phyloP scores from a whole-genome alignment of 2,329 filamentous ascomycete genomes.

The Venturia pyrina region DNA sequence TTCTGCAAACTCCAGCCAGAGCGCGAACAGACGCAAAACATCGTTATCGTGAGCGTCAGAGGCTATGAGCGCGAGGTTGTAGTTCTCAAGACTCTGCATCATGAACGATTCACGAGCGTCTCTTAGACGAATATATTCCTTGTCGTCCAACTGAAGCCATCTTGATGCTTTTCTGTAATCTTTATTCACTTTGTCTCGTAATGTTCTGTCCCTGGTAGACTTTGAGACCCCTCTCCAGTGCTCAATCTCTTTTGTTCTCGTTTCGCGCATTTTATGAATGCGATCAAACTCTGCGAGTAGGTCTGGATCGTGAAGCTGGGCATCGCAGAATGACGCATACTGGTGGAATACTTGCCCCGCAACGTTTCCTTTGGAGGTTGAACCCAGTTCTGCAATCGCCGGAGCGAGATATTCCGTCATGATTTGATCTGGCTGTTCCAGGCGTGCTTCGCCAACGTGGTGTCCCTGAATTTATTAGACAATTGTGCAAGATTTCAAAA shows the following conservation, averaged over 20 bases:
- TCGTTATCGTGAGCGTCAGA: constrained; percentile 87
- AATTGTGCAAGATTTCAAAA: neutral
- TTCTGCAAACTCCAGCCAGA: constrained; percentile 87
- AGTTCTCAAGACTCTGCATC: constrained; percentile 85
- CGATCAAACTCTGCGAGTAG: constrained; percentile 75
- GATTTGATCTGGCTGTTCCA: constrained; percentile 86
- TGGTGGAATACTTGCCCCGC: constrained; percentile 87
- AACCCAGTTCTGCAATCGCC: constrained; percentile 71
- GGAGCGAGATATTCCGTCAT: constrained; percentile 77
- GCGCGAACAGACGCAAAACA: constrained; percentile 78
- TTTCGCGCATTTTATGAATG: constrained; percentile 66
- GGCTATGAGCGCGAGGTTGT: constrained; percentile 71
- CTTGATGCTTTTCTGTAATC: constrained; percentile 64
- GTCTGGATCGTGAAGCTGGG: constrained; percentile 81
- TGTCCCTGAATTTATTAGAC: constrained; percentile 46
- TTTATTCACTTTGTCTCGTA: constrained; percentile 31
- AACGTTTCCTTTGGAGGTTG: constrained; percentile 55
- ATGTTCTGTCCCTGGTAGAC: constrained; percentile 21
- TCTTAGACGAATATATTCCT: constrained; percentile 71
- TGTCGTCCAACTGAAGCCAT: constrained; percentile 84
- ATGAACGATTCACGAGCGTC: constrained; percentile 72
- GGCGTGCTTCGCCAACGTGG: constrained; percentile 76
- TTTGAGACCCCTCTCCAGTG: constrained; percentile 45
- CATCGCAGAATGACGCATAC: constrained; percentile 90
- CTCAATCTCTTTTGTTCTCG: constrained; percentile 69